phyloP scores from a whole-genome alignment of 108 stramenopile species.

The Aureococcus anophagefferens region DNA sequence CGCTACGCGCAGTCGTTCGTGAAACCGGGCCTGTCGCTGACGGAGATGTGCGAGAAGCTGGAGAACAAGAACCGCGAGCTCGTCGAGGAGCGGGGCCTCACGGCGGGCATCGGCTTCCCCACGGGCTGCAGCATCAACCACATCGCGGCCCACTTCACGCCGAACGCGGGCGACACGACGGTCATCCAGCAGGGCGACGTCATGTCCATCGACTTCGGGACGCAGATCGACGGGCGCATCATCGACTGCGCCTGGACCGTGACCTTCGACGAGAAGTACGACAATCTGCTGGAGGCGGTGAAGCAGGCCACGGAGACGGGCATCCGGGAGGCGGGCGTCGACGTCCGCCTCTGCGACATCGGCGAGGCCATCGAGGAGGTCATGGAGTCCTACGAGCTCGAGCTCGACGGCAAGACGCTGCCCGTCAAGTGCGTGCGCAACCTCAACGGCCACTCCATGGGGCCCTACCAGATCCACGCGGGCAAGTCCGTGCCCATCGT shows the following conservation, averaged over 20 bases:
- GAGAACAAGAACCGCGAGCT: conserved; percentile 87
- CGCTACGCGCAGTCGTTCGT: conserved; percentile 84
- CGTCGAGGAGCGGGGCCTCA: conserved; percentile 72
- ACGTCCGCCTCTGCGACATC: conserved; percentile 90
- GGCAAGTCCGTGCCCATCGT: conserved; percentile 95
- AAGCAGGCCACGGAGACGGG: conserved; percentile 89
- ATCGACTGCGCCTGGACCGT: conserved; percentile 99
- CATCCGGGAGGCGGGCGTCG: conserved; percentile 82
- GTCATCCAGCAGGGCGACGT: conserved; percentile 81
- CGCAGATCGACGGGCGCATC: conserved; percentile 96
- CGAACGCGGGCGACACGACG: conserved; percentile 88
- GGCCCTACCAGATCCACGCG: conserved; percentile 92
- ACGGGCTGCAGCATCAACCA: conserved; percentile 95
- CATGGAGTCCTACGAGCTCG: conserved; percentile 96
- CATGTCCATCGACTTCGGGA: conserved; percentile 97
- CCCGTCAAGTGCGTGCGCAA: conserved; percentile 86
- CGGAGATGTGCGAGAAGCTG: conserved; percentile 83
- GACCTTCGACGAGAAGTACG: conserved; percentile 82
- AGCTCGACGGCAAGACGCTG: conserved; percentile 77
- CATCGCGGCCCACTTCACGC: conserved; percentile 98
- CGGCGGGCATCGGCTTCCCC: conserved; percentile 92
- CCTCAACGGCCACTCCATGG: conserved; percentile 94
- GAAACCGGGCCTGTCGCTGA: conserved; percentile 87
- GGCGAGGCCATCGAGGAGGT: conserved; percentile 91
- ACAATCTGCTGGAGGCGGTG: conserved; percentile 80